Percentiles rank a stretch among this genome's conserved stretches.
These are phyloP conservation scores for Fusarium buharicum DNA, from an alignment of 2,329 filamentous ascomycete species.

Conservation along the genomic window DNA sequence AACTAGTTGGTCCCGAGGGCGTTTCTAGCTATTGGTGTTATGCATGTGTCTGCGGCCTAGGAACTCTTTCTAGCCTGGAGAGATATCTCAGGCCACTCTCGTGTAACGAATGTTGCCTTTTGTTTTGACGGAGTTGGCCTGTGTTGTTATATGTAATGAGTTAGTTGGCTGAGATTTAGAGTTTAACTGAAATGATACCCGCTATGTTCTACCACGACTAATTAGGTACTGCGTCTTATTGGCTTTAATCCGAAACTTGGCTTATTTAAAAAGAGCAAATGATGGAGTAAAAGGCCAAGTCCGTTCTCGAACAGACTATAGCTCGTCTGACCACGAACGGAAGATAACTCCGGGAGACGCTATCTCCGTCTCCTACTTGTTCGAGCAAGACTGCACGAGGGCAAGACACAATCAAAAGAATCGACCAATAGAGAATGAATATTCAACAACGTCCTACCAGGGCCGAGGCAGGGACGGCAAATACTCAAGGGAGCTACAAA, in stretches of 20 bases:
- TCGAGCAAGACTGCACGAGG: constrained; percentile 32
- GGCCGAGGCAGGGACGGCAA: constrained; percentile 21
- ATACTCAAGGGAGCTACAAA: constrained; percentile 32
- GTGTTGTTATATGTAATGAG: constrained; percentile 1
- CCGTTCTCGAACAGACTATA: neutral
- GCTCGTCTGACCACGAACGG: neutral
- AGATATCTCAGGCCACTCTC: too few relatives aligned
- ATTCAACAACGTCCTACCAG: constrained; percentile 13
- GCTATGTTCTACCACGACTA: neutral
- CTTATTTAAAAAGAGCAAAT: constrained; percentile 20
- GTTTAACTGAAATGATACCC: constrained; percentile 18
- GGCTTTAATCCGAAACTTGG: constrained; percentile 10
- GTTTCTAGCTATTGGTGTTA: constrained; percentile 9
- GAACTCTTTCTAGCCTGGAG: too few relatives aligned
- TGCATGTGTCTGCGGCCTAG: constrained; percentile 10
- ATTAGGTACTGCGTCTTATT: constrained; percentile 1
- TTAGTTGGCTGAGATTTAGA: constrained; percentile 2
- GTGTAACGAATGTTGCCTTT: neutral
- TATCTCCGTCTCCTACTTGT: constrained; percentile 15
- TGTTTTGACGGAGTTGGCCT: neutral
- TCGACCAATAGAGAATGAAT: constrained; percentile 17
- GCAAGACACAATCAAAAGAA: neutral
- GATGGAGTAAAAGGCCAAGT: constrained; percentile 4
- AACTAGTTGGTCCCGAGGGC: constrained; percentile 6
- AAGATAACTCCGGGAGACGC: constrained; percentile 19